Percentiles rank a stretch among this genome's conserved stretches.
phyloP scores from a whole-genome alignment of 352 stramenopile species.

The Globisporangium nunn region DNA sequence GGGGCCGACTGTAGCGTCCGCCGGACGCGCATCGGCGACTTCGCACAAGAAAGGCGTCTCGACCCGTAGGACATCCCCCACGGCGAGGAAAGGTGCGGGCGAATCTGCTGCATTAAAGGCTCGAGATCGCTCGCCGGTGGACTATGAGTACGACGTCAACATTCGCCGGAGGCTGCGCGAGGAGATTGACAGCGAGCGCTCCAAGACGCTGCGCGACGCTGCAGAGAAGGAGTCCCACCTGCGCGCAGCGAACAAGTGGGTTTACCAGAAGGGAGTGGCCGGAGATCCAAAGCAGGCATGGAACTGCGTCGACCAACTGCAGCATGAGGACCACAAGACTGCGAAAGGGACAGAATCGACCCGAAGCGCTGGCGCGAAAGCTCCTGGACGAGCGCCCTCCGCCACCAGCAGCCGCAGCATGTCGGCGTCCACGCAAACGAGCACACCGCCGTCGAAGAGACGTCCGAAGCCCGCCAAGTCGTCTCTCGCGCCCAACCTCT shows the following conservation, averaged over 20 bases:
- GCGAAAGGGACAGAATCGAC: background rate
- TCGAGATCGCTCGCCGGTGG: constrained; percentile 19
- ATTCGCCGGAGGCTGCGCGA: constrained; percentile 43
- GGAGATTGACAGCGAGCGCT: constrained; percentile 47
- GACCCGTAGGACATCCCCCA: background rate
- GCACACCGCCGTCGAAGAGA: background rate
- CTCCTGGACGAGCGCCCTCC: background rate
- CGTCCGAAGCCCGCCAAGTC: constrained; percentile 14
- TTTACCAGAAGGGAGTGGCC: constrained; percentile 6
- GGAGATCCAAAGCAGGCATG: constrained; percentile 19
- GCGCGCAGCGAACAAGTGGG: constrained; percentile 38
- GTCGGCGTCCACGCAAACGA: constrained; percentile 4
- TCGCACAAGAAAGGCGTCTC: background rate
- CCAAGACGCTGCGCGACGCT: constrained; percentile 19
- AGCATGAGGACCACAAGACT: background rate
- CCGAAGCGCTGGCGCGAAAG: background rate
- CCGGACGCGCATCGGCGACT: background rate
- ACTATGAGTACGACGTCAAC: constrained; percentile 72
- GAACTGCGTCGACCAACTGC: constrained; percentile 4
- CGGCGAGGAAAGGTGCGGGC: background rate
- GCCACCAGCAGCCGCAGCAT: constrained; percentile 5
- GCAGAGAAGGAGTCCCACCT: constrained; percentile 31
- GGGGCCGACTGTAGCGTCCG: constrained; percentile 11
- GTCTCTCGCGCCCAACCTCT: constrained; percentile 27
- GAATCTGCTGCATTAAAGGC: background rate